Conservation (phyloP, 2,329 filamentous ascomycete genomes). For the Aspergillus sp. region DNA sequence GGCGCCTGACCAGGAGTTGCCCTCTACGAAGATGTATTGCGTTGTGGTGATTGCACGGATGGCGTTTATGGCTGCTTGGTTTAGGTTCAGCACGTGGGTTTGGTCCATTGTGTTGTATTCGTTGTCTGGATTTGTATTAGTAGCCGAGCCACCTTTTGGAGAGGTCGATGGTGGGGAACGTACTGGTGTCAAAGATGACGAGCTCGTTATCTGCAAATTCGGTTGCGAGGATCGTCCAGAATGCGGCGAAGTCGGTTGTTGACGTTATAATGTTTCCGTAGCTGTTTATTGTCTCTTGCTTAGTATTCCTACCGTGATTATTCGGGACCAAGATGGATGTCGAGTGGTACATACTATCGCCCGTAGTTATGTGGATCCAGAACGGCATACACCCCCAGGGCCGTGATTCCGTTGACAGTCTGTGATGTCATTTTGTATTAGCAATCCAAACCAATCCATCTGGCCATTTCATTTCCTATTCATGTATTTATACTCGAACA, state of each 20-base stretch:
- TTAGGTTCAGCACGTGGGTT: conserved; percentile 61
- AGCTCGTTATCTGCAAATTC: conserved; percentile 58
- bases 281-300: background rate
- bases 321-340: no score
- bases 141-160: background rate
- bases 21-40: conserved; percentile 64
- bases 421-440: conserved; percentile 12
- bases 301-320: background rate
- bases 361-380: conserved; percentile 68
- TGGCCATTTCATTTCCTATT: no score
- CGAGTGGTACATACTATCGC: conserved; percentile 31
- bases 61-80: conserved; percentile 66
- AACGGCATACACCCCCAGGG: conserved; percentile 57
- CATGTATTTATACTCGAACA: no score
- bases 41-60: conserved; percentile 62
- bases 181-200: conserved; percentile 66
- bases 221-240: conserved; percentile 61
- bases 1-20: conserved; percentile 54
- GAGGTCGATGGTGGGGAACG: background rate
- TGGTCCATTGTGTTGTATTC: conserved; percentile 69
- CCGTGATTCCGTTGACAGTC: conserved; percentile 45
- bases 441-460: background rate
- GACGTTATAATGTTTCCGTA: conserved; percentile 39
- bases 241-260: conserved; percentile 58
- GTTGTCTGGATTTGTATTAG: conserved; percentile 53